Evolutionary conservation across 2,329 filamentous ascomycete species (phyloP), one percentile per base, ranked within the genome.

Genomic region (Talaromyces piceae): DNA sequence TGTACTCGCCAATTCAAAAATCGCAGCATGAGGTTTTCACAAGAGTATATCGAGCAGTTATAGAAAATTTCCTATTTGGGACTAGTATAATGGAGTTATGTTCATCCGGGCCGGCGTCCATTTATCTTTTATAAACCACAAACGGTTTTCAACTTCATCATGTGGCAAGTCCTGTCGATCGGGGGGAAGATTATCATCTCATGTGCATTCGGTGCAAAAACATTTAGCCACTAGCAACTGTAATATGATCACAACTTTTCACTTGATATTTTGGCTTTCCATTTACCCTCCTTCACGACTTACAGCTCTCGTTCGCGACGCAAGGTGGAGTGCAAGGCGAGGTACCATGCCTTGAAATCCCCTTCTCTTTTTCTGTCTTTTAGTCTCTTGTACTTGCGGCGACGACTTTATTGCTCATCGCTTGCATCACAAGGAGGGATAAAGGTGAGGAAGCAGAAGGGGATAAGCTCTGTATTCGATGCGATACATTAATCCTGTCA

Each of bases 271-370:
- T 4, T 16, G 26, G 11, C 26, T 2, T 9, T 20, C 11, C 37
- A 20, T 31, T 13, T 16, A 18, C 8, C 41, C 23, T 39, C 27
- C 11, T 16, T 47, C 18, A 30, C 39, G 8, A 41, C 53, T 22
- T 47, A 43, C 33, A n/a, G n/a, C 41, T 43, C 51, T 43, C 30
- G 54, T 72, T 74, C 72, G 72, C 72, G 68, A 70, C 69, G 72
- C 67, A 71, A 74, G 73, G 73, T 76, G 72, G 73, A 75, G 73
- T 72, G 66, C 72, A 73, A 74, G 73, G 72, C 70, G 72, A 75
- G 73, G 61, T 66, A 18, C 65, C 66, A 73, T 75, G 70, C 71
- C 73, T 73, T 74, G 70, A 72, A 70, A 70, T 69, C 67, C 63
- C 60, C 62, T 58, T 54, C 51, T 56, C 56, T 54, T 57, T n/a